These are phyloP conservation scores for Taxillus chinensis DNA, from an alignment of 164 flowering plant species.

Conservation along the genomic window DNA sequence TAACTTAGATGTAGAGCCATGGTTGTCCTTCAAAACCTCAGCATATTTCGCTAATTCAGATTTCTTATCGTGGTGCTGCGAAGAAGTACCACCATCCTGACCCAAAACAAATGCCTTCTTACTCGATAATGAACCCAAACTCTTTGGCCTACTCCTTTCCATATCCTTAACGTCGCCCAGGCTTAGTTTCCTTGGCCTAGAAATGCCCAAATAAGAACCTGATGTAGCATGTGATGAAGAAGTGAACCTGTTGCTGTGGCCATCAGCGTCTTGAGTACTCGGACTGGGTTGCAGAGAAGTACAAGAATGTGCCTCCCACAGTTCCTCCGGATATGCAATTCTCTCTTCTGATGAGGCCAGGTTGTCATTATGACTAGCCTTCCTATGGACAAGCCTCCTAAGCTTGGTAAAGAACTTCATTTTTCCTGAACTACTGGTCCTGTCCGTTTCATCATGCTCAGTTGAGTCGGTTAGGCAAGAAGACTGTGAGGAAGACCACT, in stretches of 20 bases:
- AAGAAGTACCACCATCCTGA: conserved; percentile 14
- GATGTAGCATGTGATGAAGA: conserved; percentile 14
- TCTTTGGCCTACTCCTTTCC: conserved; percentile 13
- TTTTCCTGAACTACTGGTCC: conserved; percentile 21
- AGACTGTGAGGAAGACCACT: conserved; percentile 51
- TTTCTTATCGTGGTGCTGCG: conserved; percentile 16
- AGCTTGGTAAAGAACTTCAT: conserved; percentile 47
- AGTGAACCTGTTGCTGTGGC: conserved; percentile 6
- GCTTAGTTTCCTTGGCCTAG: conserved; percentile 17
- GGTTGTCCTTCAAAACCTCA: conserved; percentile 37
- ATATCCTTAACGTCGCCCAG: conserved; percentile 15
- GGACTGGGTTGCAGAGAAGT: conserved; percentile 18
- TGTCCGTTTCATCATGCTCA: conserved; percentile 40
- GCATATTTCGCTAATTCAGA: conserved; percentile 56
- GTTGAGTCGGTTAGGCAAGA: conserved; percentile 46
- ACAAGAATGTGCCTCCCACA: conserved; percentile 11
- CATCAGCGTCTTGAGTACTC: conserved; percentile 10
- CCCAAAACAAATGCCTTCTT: conserved; percentile 16
- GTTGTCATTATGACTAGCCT: conserved; percentile 20
- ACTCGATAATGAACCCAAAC: conserved; percentile 15
- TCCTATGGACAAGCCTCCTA: conserved; percentile 41
- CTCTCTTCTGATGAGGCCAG: conserved; percentile 15
- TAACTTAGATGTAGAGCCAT: neutral
- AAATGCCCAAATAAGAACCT: conserved; percentile 27
- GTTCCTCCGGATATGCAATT: conserved; percentile 19